Conservation (phyloP, 352 stramenopile species). For the Thalassiosira mediterranea region DNA sequence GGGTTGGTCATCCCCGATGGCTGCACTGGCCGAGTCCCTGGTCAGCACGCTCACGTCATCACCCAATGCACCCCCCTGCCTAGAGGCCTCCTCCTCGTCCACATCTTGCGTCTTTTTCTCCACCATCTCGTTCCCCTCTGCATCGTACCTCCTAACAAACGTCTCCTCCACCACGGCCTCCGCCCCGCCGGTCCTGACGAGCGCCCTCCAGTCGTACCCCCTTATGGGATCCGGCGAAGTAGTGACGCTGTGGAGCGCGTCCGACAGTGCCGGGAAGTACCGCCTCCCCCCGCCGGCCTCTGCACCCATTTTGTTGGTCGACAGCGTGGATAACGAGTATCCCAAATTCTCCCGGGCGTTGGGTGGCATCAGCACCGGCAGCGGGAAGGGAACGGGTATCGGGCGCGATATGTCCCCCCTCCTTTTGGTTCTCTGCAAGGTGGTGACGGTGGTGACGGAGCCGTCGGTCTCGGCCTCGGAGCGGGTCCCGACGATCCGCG, state of each 20-base stretch:
- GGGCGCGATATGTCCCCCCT: slow-evolving; percentile 46
- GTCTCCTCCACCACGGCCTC: slow-evolving; percentile 35
- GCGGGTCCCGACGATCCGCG: slow-evolving; percentile 36
- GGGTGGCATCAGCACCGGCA: slow-evolving; percentile 26
- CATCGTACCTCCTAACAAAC: slow-evolving; percentile 2
- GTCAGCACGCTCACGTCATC: neutral
- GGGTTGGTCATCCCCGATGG: no score
- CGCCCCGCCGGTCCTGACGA: slow-evolving; percentile 42
- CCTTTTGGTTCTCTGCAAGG: slow-evolving; percentile 28
- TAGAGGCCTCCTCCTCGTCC: neutral
- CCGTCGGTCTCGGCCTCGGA: neutral
- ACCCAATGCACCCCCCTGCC: slow-evolving; percentile 3
- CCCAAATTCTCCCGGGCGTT: neutral
- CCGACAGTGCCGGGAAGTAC: slow-evolving; percentile 24
- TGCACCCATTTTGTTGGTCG: neutral
- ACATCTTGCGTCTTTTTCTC: neutral
- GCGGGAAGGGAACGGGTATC: slow-evolving; percentile 38
- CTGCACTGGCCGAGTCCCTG: no score
- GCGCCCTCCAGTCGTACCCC: slow-evolving; percentile 42
- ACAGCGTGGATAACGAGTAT: no score
- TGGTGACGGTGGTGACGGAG: slow-evolving; percentile 10
- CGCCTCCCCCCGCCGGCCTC: neutral
- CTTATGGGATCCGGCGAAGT: slow-evolving; percentile 46
- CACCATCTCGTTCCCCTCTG: neutral
- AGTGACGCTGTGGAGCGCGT: slow-evolving; percentile 41